Conservation (phyloP, 2,329 filamentous ascomycete species). For the Penicillium polonicum region DNA sequence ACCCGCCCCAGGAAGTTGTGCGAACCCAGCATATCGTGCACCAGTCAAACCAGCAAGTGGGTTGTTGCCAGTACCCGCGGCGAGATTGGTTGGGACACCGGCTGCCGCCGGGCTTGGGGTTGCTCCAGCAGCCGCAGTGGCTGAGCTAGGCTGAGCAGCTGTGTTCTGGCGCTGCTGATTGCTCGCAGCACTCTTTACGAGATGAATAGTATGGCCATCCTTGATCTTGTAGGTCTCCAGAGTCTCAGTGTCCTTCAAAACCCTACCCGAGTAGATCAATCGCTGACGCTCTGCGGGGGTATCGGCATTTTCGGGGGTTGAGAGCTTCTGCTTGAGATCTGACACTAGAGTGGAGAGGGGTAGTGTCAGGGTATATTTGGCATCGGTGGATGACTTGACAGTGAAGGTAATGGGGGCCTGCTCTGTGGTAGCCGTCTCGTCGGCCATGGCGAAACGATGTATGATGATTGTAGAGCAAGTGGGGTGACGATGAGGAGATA, state of each 20-base stretch:
- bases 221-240: conserved; percentile 91
- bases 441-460: conserved; percentile 37
- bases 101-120: conserved; percentile 32
- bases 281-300: conserved; percentile 85
- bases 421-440: conserved; percentile 48
- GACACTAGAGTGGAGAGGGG: conserved; percentile 71
- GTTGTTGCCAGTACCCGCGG: conserved; percentile 68
- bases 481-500: conserved; percentile 15
- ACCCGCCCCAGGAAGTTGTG: conserved; percentile 80
- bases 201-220: conserved; percentile 88
- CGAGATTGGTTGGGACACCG: conserved; percentile 50
- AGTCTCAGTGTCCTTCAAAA: conserved; percentile 91
- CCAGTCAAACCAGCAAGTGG: conserved; percentile 87
- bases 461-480: conserved; percentile 9
- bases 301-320: conserved; percentile 77
- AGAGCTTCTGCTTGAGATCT: conserved; percentile 87
- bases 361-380: conserved; percentile 79
- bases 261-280: conserved; percentile 94
- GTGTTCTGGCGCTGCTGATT: conserved; percentile 62
- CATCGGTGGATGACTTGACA: conserved; percentile 93
- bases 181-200: conserved; percentile 94
- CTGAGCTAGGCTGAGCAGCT: conserved; percentile 49
- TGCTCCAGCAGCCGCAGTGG: conserved; percentile 34
- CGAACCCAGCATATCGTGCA: conserved; percentile 88
- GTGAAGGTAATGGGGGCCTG: conserved; percentile 89